Evolutionary conservation across 257 asterid species (phyloP), one percentile per base, ranked within the genome.

Genomic region (Solanum virginianum): DNA sequence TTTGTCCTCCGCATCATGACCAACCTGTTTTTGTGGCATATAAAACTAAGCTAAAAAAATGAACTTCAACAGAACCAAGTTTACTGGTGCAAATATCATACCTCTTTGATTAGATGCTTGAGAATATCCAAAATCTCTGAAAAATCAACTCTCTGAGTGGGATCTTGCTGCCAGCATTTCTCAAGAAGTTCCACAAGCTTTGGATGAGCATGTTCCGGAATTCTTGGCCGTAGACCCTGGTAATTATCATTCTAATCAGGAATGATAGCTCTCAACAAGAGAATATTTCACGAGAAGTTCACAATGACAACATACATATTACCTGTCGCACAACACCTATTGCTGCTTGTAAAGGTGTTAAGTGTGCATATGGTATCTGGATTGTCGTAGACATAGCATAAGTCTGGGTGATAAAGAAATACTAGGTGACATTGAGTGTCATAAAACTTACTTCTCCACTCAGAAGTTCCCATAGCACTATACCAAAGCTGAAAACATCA

Each of bases 151-250:
- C 93, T 92, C 68, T 74, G 24, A 65, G 83, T 79, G 29, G 94
- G 92, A 71, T 88, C 91, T 85, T 86, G 94, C 86, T 87, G 88
- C 94, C 94, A 92, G 54, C 93, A 90, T 66, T 81, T 88, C 24
- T 87, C 83, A 7, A 92, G 89, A 81, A 92, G 89, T 41, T 90
- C 91, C 24, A 65, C 89, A 54, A 90, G 81, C 85, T 88, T 85
- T 22, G 92, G 93, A 82, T 89, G 91, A 1, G 90, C 88, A 65
- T 72, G 29, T 75, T 86, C 84, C 2, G 94, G 91, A 69, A 90
- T 89, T 47, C 85, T 84, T 66, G 94, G 94, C 36, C 93, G 85
- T 70, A 90, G 51, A 74, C 90, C 90, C 94, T 91, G 88, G 12
- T 26, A 29, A 20, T 45, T 8, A n/a, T 54, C 81, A 74, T 74